Evolutionary conservation across 371 early-diverging fungal species (phyloP).

Genomic region (Lichtheimia hyalospora): DNA sequence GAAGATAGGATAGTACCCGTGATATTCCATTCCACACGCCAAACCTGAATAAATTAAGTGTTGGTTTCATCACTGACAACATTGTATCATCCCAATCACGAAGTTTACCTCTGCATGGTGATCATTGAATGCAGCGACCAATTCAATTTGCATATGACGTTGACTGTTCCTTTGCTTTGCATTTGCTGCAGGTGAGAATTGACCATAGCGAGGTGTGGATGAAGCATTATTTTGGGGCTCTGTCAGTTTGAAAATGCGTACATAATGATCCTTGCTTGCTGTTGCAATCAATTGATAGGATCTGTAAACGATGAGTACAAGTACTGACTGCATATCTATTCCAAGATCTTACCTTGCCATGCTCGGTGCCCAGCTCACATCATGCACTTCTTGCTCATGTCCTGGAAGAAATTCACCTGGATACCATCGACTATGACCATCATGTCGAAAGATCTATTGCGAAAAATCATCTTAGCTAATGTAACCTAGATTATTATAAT

Average conservation of each 20-base stretch:
- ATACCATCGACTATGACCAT: slow-evolving; percentile 68
- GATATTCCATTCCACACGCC: slow-evolving; percentile 93
- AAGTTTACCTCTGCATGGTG: slow-evolving; percentile 66
- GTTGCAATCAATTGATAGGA: slow-evolving; percentile 92
- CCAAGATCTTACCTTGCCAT: slow-evolving; percentile 62
- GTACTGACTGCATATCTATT: slow-evolving; percentile 6
- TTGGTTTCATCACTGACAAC: slow-evolving; percentile 5
- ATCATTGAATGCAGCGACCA: slow-evolving; percentile 65
- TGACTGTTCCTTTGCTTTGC: slow-evolving; percentile 5
- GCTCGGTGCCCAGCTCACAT: slow-evolving; percentile 88
- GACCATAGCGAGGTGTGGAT: slow-evolving; percentile 6
- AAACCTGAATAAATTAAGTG: slow-evolving; percentile 51
- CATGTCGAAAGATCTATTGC: slow-evolving; percentile 58
- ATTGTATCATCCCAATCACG: slow-evolving; percentile 16
- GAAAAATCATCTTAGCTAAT: not conserved
- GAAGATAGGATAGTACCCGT: slow-evolving; percentile 89
- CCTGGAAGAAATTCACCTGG: slow-evolving; percentile 64
- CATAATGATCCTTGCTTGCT: slow-evolving; percentile 81
- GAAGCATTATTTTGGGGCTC: slow-evolving; percentile 32
- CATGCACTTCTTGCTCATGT: slow-evolving; percentile 73
- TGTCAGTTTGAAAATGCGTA: slow-evolving; percentile 83
- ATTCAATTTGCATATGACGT: slow-evolving; percentile 50
- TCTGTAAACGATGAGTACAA: slow-evolving; percentile 25
- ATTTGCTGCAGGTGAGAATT: slow-evolving; percentile 9
- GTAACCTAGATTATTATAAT: not conserved